Conservation (phyloP, 441 rosid genomes). For the Gossypium schwendimanii region DNA sequence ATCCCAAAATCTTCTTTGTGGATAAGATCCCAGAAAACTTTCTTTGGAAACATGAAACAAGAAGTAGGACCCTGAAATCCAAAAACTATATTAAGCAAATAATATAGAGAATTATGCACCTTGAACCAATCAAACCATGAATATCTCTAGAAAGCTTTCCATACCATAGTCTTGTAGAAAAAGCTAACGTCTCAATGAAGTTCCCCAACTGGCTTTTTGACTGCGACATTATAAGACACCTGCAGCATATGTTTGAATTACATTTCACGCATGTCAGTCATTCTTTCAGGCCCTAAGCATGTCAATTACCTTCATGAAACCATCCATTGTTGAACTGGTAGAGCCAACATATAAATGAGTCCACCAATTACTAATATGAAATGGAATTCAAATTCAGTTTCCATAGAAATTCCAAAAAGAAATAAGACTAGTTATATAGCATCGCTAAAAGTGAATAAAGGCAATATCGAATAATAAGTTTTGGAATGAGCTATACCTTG, state of each 20-base stretch:
- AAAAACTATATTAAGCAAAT: constrained; percentile 16
- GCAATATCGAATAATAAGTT: neutral
- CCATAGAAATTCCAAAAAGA: neutral
- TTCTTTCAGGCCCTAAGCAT: constrained; percentile 8
- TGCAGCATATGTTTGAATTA: constrained; percentile 34
- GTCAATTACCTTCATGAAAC: constrained; percentile 1
- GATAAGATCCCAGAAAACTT: constrained; percentile 51
- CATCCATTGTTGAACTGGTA: neutral
- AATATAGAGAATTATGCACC: constrained; percentile 12
- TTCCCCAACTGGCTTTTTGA: constrained; percentile 48
- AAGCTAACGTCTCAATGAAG: constrained; percentile 59
- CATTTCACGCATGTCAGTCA: constrained; percentile 10
- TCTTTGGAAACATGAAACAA: constrained; percentile 56
- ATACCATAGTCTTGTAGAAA: constrained; percentile 80
- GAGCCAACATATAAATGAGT: neutral
- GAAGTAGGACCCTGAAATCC: constrained; percentile 67
- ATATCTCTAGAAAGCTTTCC: constrained; percentile 7
- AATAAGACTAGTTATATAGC: neutral
- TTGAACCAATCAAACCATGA: constrained; percentile 7
- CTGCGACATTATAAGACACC: constrained; percentile 46
- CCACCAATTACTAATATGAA: neutral
- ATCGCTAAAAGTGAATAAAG: constrained; percentile 4
- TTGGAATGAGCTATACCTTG: constrained; percentile 42
- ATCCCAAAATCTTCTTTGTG: constrained; percentile 58
- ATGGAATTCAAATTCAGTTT: constrained; percentile 5